Evolutionary conservation across 2,329 filamentous ascomycete genomes (phyloP).

Genomic region (Colletotrichum simmondsii): DNA sequence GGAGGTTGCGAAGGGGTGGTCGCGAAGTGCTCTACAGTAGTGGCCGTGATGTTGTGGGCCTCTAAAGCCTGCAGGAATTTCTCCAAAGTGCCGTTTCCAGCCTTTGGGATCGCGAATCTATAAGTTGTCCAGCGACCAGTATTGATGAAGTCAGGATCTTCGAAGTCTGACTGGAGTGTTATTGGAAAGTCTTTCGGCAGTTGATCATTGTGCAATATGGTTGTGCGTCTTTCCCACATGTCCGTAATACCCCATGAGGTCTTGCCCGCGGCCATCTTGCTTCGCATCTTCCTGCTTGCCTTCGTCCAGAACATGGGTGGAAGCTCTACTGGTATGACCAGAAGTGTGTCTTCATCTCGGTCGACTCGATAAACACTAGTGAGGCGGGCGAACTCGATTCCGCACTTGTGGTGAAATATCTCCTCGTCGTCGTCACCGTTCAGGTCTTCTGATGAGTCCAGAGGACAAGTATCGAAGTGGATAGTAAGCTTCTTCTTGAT

Average conservation of each 20-base stretch:
- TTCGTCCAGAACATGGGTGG: slow-evolving; percentile 19
- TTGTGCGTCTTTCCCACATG: slow-evolving; percentile 60
- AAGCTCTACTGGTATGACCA: slow-evolving; percentile 18
- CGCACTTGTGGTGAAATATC: slow-evolving; percentile 49
- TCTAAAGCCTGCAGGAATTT: slow-evolving; percentile 65
- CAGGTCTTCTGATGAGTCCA: neutral
- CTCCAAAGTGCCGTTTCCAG: slow-evolving; percentile 45
- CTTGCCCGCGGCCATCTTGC: slow-evolving; percentile 36
- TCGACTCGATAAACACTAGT: slow-evolving; percentile 52
- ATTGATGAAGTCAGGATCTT: slow-evolving; percentile 53
- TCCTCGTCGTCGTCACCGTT: slow-evolving; percentile 35
- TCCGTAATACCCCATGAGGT: slow-evolving; percentile 53
- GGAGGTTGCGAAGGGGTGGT: slow-evolving; percentile 39
- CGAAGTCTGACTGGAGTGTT: slow-evolving; percentile 49
- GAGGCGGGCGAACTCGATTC: slow-evolving; percentile 58
- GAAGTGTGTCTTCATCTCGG: slow-evolving; percentile 34
- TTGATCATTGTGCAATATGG: slow-evolving; percentile 51
- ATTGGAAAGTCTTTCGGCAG: slow-evolving; percentile 48
- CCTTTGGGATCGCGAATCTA: slow-evolving; percentile 53
- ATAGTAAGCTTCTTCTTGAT: slow-evolving; percentile 50
- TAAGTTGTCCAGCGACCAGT: slow-evolving; percentile 69
- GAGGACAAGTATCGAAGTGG: slow-evolving; percentile 44
- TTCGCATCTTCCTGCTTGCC: slow-evolving; percentile 24
- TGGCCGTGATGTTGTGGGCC: slow-evolving; percentile 77
- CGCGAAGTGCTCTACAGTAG: slow-evolving; percentile 52